Conservation (phyloP, 768 basidiomycete genomes). For the Lentinula edodes region DNA sequence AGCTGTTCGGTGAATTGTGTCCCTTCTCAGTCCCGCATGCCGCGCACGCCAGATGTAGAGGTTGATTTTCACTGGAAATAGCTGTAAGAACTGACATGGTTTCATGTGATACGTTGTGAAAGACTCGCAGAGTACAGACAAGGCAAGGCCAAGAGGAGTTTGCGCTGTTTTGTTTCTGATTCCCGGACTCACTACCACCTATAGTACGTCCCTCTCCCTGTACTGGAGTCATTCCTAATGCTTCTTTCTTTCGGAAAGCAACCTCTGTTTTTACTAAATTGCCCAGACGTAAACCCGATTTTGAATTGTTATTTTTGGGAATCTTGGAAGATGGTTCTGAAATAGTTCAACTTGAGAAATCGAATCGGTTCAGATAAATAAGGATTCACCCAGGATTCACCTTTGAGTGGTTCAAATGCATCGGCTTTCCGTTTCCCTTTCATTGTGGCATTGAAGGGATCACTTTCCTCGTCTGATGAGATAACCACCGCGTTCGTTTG, state of each 20-base stretch:
- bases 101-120: not conserved
- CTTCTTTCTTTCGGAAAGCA: conserved; percentile 37
- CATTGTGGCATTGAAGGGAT: not conserved
- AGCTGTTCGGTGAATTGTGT: conserved; percentile 18
- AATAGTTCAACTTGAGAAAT: not conserved
- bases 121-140: conserved; percentile 60
- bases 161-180: not conserved
- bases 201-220: conserved; percentile 20
- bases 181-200: conserved; percentile 8
- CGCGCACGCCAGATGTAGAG: conserved; percentile 52
- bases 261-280: conserved; percentile 40
- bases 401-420: not conserved
- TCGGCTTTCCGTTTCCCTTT: conserved; percentile 1
- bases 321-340: not conserved
- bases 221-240: conserved; percentile 30
- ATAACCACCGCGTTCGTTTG: conserved; percentile 22
- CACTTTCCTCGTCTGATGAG: conserved; percentile 12
- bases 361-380: not conserved
- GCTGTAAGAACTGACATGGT: not conserved
- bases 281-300: conserved; percentile 18
- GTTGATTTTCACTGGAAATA: conserved; percentile 41
- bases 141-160: conserved; percentile 37
- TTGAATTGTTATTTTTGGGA: not conserved
- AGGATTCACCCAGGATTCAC: too few species aligned
- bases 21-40: conserved; percentile 54